Evolutionary conservation across 192 early-diverging fungal genomes (phyloP).

Genomic region (Podila horticola): DNA sequence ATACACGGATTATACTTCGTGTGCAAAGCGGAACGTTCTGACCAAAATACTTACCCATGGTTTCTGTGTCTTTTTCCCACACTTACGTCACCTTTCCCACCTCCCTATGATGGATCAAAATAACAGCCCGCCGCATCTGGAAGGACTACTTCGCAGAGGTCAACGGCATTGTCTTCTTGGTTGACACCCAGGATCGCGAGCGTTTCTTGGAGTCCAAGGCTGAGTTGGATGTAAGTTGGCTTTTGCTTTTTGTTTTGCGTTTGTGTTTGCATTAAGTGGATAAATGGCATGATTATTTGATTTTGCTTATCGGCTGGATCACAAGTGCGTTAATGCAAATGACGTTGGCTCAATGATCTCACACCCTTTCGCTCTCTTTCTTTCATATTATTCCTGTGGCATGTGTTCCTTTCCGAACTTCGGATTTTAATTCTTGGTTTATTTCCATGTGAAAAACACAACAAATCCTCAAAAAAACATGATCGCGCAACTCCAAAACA

Average conservation of each 20-base stretch:
- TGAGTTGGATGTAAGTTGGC: conserved; percentile 85
- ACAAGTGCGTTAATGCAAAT: no score
- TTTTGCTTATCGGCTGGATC: no score
- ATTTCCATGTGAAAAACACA: conserved; percentile 4
- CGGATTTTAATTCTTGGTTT: not conserved
- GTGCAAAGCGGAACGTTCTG: no score
- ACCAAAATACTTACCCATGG: not conserved
- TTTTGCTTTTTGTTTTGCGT: not conserved
- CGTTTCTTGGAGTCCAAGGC: conserved; percentile 92
- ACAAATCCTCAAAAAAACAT: not conserved
- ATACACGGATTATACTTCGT: no score
- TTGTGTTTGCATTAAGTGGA: not conserved
- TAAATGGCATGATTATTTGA: no score
- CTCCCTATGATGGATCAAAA: not conserved
- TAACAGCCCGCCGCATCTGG: conserved; percentile 94
- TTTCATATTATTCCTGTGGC: not conserved
- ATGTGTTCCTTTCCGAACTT: not conserved
- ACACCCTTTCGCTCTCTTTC: not conserved
- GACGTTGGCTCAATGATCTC: not conserved
- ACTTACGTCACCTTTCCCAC: conserved; percentile 1
- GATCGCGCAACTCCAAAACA: not conserved
- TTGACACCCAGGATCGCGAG: conserved; percentile 88
- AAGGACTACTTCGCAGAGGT: conserved; percentile 99
- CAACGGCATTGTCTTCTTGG: conserved; percentile 97
- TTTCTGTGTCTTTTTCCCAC: conserved; percentile 2